A percentile compares a stretch with the other conserved stretches of the same genome.
These are phyloP conservation scores for Gossypium rotundifolium DNA, from an alignment of 345 rosid genomes.

Conservation along the genomic window DNA sequence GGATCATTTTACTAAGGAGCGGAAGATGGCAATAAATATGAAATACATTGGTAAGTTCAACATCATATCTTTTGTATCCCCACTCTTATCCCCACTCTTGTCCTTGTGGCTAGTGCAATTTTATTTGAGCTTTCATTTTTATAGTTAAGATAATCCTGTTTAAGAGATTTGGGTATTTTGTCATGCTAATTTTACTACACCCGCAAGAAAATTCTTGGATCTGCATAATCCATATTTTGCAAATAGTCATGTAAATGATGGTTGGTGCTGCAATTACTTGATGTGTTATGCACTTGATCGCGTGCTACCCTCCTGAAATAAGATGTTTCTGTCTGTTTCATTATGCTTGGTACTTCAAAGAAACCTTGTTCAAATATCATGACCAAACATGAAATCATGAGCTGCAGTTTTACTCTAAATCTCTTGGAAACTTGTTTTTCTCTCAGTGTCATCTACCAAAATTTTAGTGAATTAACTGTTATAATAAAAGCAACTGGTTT, in stretches of 20 bases:
- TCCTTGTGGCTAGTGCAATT: neutral
- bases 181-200: neutral
- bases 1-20: constrained; percentile 69
- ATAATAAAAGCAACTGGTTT: neutral
- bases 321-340: neutral
- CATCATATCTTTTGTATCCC: neutral
- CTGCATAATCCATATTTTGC: neutral
- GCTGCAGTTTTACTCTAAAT: neutral
- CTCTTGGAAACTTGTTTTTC: neutral
- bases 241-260: neutral
- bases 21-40: constrained; percentile 67
- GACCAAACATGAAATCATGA: neutral
- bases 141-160: neutral
- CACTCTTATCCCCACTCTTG: neutral
- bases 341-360: neutral
- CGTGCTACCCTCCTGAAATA: neutral
- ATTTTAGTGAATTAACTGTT: neutral
- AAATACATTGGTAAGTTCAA: constrained; percentile 71
- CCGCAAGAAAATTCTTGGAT: neutral
- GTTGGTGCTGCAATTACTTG: neutral
- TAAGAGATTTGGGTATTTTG: neutral
- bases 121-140: neutral
- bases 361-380: neutral
- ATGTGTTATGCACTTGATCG: neutral
- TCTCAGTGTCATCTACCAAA: neutral